Evolutionary conservation across 805 yeast species (phyloP), one percentile per base, ranked within the genome.

Genomic region (Saccharomycopsis fibuligera): DNA sequence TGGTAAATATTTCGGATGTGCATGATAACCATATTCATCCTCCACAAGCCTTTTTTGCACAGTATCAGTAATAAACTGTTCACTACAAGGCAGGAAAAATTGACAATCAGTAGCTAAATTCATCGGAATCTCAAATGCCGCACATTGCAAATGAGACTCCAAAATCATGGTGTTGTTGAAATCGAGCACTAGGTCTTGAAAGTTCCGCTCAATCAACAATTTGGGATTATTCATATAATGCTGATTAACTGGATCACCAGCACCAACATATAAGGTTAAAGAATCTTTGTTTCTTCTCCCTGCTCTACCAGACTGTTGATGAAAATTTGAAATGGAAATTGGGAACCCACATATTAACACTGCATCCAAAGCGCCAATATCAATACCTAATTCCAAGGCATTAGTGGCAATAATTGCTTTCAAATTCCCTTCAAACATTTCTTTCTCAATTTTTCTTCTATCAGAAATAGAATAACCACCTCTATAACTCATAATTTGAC

Each of bases 301-400:
- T 0, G 96, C 98, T 60, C 99, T 74, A 33, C 99, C 99, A 68
- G 93, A 83, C 60, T 93, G 99, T 65, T 93, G 99, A 57, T 90
- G 87, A 60, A 93, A 77, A 53, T 88, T 88, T 44, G 95, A 81
- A 51, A 89, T 73, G 46, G 96, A 85, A 19, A 79, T 68, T 0
- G 99, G 99, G 54, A 93, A 93, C 0, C 98, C 98, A 59, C 95
- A 87, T 68, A 89, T 79, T 2, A 93, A 66, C 0, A 90, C 98
- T 0, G 95, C 89, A 64, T 93, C 99, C 41, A 93, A 68, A 12
- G 84, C 86, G 44, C 98, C 95, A 53, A 93, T 84, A 69, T 93
- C 99, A 45, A 93, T 86, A 51, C 99, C 99, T 42, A 93, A 73
- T 60, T 93, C 99, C 49, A 93, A 68, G 0, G 99, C 99, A 64